These are phyloP conservation scores for Filobasidium floriforme DNA, from an alignment of 768 basidiomycete species.

Conservation along the genomic window DNA sequence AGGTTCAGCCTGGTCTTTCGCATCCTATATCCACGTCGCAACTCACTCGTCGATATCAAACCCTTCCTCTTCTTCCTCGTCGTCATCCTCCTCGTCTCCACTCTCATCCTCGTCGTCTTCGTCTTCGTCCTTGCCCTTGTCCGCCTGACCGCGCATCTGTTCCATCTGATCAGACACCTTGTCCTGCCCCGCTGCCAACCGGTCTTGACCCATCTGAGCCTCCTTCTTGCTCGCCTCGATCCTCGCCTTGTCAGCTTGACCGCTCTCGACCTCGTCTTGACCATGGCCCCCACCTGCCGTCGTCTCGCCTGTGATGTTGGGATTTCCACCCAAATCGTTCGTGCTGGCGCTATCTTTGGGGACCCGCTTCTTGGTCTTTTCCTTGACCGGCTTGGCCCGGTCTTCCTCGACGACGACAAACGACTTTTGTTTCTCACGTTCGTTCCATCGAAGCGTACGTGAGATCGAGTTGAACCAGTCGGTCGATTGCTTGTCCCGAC, in stretches of 20 bases:
- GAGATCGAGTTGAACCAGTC: slow-evolving; percentile 99
- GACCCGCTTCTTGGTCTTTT: slow-evolving; percentile 18
- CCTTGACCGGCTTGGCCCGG: slow-evolving; percentile 48
- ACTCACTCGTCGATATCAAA: slow-evolving; percentile 83
- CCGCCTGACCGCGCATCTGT: slow-evolving; percentile 17
- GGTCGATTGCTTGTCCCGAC: slow-evolving; percentile 91
- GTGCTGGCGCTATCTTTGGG: slow-evolving; percentile 4
- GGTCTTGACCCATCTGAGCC: slow-evolving; percentile 12
- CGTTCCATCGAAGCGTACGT: slow-evolving; percentile 97
- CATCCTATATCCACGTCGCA: neutral
- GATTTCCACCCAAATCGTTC: slow-evolving; percentile 1
- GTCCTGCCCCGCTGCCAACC: neutral
- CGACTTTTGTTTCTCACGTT: slow-evolving; percentile 94
- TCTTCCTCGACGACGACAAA: slow-evolving; percentile 96
- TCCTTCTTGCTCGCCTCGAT: slow-evolving; percentile 24
- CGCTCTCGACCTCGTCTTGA: slow-evolving; percentile 7
- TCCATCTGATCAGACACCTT: slow-evolving; percentile 6
- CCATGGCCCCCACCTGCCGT: neutral
- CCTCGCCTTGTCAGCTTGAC: slow-evolving; percentile 18
- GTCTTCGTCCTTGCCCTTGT: slow-evolving; percentile 22
- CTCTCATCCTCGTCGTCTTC: slow-evolving; percentile 24
- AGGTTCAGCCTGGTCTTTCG: neutral
- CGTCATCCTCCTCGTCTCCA: slow-evolving; percentile 49
- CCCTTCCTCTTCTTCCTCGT: slow-evolving; percentile 63
- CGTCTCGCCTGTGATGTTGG: neutral